phyloP scores from a whole-genome alignment of 768 basidiomycete genomes.

The Termitomyces sp. region DNA sequence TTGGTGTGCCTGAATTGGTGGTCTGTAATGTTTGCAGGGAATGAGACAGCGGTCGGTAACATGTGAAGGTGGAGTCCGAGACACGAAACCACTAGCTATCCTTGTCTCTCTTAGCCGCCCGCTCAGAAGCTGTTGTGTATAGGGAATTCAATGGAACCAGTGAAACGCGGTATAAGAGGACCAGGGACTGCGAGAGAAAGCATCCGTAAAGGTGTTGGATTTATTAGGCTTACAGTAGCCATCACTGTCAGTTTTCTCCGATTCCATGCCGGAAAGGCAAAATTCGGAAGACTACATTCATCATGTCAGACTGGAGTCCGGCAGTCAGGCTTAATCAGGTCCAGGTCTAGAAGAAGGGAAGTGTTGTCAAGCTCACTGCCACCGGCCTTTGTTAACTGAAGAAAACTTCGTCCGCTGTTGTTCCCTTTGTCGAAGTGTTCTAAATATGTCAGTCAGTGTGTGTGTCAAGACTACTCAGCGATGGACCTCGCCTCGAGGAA shows the following conservation, averaged over 20 bases:
- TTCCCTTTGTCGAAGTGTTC: background rate
- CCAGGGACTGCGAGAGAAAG: background rate
- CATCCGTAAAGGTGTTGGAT: constrained; percentile 2
- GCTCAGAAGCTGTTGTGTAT: constrained; percentile 2
- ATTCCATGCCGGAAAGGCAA: constrained; percentile 1
- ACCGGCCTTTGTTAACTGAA: background rate
- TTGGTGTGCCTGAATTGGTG: background rate
- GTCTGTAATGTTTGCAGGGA: constrained; percentile 1
- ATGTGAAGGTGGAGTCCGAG: constrained; percentile 9
- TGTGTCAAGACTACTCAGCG: background rate
- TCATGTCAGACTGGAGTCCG: constrained; percentile 8
- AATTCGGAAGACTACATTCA: constrained; percentile 8
- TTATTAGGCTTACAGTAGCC: constrained; percentile 4
- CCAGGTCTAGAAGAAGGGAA: background rate
- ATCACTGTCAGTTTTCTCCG: background rate
- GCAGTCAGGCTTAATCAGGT: background rate
- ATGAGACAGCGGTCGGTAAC: constrained; percentile 6
- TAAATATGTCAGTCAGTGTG: background rate
- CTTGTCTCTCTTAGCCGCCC: background rate
- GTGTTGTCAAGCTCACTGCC: constrained; percentile 2
- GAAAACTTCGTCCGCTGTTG: background rate
- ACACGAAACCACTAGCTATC: constrained; percentile 1
- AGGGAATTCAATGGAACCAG: background rate
- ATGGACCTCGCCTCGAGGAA: background rate
- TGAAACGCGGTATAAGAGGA: constrained; percentile 1